These are phyloP conservation scores for Fusarium equiseti DNA, from an alignment of 2,329 filamentous ascomycete species.

Conservation along the genomic window DNA sequence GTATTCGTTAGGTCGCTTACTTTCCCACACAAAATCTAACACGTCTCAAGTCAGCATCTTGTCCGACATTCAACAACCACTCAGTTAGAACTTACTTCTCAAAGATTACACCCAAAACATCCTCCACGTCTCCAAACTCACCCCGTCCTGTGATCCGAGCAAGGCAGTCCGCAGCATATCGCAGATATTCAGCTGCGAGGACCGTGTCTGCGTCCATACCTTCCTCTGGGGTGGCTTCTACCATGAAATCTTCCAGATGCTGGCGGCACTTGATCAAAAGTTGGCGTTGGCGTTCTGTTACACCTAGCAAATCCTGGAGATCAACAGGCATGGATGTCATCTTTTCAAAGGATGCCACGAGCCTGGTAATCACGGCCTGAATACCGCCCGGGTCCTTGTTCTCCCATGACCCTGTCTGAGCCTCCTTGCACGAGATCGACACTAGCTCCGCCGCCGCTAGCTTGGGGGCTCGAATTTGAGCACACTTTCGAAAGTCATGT, in stretches of 20 bases:
- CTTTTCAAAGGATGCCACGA: slow-evolving; percentile 75
- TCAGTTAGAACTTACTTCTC: slow-evolving; percentile 78
- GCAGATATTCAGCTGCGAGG: slow-evolving; percentile 87
- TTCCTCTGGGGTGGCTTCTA: slow-evolving; percentile 60
- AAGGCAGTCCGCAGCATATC: slow-evolving; percentile 82
- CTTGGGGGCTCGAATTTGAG: slow-evolving; percentile 37
- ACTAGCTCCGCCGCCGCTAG: slow-evolving; percentile 52
- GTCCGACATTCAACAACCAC: slow-evolving; percentile 2
- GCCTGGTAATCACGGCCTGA: slow-evolving; percentile 72
- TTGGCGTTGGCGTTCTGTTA: slow-evolving; percentile 88
- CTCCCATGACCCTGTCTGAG: slow-evolving; percentile 50
- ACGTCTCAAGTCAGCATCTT: slow-evolving; percentile 34
- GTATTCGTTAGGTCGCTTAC: slow-evolving; percentile 38
- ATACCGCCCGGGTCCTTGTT: slow-evolving; percentile 72
- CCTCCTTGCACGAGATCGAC: slow-evolving; percentile 79
- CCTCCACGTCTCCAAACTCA: slow-evolving; percentile 89
- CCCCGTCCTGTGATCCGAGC: slow-evolving; percentile 89
- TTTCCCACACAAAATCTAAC: slow-evolving; percentile 63
- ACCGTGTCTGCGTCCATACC: slow-evolving; percentile 80
- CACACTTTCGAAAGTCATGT: slow-evolving; percentile 52
- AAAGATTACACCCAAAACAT: slow-evolving; percentile 95
- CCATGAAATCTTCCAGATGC: slow-evolving; percentile 80
- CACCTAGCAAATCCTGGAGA: slow-evolving; percentile 86
- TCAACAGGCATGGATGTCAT: slow-evolving; percentile 79
- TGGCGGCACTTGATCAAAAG: slow-evolving; percentile 79